Evolutionary conservation across 179 eudicot genomes (phyloP), one percentile per base, ranked within the genome.

Genomic region (Drosera spatulata): DNA sequence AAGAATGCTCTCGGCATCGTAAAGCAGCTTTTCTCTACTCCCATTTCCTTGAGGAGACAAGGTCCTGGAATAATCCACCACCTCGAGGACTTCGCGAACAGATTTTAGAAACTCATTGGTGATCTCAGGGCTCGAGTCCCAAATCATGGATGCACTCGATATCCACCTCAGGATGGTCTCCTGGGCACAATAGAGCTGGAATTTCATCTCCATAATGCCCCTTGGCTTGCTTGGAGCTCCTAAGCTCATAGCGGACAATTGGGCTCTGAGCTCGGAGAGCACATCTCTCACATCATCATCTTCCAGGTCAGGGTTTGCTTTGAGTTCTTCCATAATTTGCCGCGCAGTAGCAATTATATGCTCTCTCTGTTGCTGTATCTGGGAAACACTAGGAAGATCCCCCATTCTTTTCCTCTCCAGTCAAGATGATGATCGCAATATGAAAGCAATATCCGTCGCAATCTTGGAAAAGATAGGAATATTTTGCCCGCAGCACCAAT

Each of bases 31-130:
- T 51, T 67, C 66, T 5, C 67, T 64, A 64, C 69, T 63, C 39
- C 74, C 73, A 22, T 56, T 49, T 40, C 67, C 72, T 49, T 69
- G 71, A 0, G 72, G 51, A 41, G 65, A 46, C 69, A 77, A 70
- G 8, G 66, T 66, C 61, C 68, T 72, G 11, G 80, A 66, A 61
- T 61, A 58, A 12, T 61, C 75, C 10, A 61, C 66, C 69, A 80
- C 64, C 22, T 65, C 50, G 61, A 65, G 68, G 10, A 89, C 80
- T 39, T 82, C 85, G 61, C 71, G 75, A 64, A 89, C 87, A n/a
- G 87, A 80, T 56, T 73, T 72, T 50, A 89, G 57, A 41, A 80
- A 89, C 41, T 79, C 88, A 7, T 51, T 58, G 14, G 59, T 67
- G 57, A 54, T 65, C 39, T 69, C 70, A 38, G 73, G 67, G 13